Evolutionary conservation across 75 land plant genomes (phyloP), one percentile per base, ranked within the genome.

Genomic region (Picea glauca): DNA sequence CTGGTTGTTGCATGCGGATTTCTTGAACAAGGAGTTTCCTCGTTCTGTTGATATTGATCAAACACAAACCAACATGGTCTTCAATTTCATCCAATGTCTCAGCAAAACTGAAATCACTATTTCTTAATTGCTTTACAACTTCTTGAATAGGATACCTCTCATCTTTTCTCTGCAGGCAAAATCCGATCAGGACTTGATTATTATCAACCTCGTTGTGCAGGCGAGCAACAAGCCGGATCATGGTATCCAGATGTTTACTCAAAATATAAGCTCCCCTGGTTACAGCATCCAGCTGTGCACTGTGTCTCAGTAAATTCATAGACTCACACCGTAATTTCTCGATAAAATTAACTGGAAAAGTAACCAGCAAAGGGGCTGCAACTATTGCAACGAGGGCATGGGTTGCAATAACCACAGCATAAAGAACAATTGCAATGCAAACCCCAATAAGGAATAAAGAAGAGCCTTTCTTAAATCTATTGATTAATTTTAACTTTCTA

Each of bases 81-180:
- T 87, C 91, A 75, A 91, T 81, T 84, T 91, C 93, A 3, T 89
- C 80, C 72, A 91, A 43, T 74, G 83, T 85, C 74, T 87, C 83
- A 67, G 79, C 13, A 32, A 87, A 86, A 58, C 54, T 43, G 2
- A 13, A 54, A 33, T 85, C 81, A 20, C 75, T 76, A 5, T 56
- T 82, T 33, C 60, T 56, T 58, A 91, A 60, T 75, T 88, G 88
- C 33, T 56, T 88, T 73, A 84, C 76, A 38, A 80, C 85, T 65
- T 89, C 87, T 61, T 61, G 79, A 84, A 89, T 63, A 64, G 89
- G 61, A 11, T 84, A 64, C 32, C 63, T 8, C 50, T 78, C 85
- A 14, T 72, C 15, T 26, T 77, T 31, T 13, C 82, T 65, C 26
- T 79, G 84, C 1, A 76, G 17, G 78, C 80, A 81, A 60, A 86